These are phyloP conservation scores for Hypocreales sp. DNA, from an alignment of 2,329 filamentous ascomycete genomes.

Conservation along the genomic window DNA sequence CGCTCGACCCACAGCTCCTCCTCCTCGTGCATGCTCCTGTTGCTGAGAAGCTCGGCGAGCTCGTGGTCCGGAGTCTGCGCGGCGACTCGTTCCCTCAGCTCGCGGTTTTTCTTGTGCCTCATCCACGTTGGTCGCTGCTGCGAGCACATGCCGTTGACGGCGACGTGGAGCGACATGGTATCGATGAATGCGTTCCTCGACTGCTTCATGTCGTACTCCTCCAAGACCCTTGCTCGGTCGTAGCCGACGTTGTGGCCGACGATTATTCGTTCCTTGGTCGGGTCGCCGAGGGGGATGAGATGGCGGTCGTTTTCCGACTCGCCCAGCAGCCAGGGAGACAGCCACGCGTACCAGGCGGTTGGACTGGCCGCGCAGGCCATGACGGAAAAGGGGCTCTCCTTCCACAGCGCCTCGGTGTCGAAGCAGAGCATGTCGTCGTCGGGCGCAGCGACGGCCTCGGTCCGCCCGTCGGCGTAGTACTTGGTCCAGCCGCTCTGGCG, in stretches of 20 bases:
- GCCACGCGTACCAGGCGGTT: slow-evolving; percentile 90
- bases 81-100: slow-evolving; percentile 66
- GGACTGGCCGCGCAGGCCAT: slow-evolving; percentile 92
- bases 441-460: slow-evolving; percentile 58
- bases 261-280: slow-evolving; percentile 55
- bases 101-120: slow-evolving; percentile 83
- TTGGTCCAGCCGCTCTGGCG: slow-evolving; percentile 83
- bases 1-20: slow-evolving; percentile 91
- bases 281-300: slow-evolving; percentile 74
- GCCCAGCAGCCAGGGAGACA: slow-evolving; percentile 86
- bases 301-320: slow-evolving; percentile 67
- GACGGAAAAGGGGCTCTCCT: slow-evolving; percentile 78
- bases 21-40: slow-evolving; percentile 61
- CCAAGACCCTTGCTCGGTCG: slow-evolving; percentile 71
- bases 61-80: slow-evolving; percentile 56
- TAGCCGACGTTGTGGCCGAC: slow-evolving; percentile 95
- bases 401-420: slow-evolving; percentile 95
- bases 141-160: slow-evolving; percentile 98
- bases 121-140: slow-evolving; percentile 93
- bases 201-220: slow-evolving; percentile 79
- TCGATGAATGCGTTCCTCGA: slow-evolving; percentile 79
- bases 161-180: slow-evolving; percentile 96
- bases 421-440: slow-evolving; percentile 76
- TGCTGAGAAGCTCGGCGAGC: slow-evolving; percentile 54
- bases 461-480: slow-evolving; percentile 60